Conservation (phyloP, 345 rosid species). For the Citrus medica region DNA sequence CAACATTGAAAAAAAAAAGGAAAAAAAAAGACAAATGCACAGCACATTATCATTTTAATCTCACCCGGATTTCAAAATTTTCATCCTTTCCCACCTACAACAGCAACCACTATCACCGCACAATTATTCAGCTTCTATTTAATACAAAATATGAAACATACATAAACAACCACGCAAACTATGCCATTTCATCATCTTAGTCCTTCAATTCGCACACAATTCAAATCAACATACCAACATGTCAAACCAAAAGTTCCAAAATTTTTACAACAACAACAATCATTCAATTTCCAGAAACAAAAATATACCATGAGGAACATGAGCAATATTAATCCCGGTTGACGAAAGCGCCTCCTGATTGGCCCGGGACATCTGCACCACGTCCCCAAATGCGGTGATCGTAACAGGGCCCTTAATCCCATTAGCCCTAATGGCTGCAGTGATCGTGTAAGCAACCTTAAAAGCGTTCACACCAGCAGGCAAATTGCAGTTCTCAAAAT, state of each 20-base stretch:
- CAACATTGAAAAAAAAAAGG: too few species aligned
- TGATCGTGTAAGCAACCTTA: conserved; percentile 50
- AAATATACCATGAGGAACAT: conserved; percentile 62
- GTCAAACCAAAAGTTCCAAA: neutral
- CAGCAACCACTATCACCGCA: neutral
- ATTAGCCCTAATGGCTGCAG: conserved; percentile 55
- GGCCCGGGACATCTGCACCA: conserved; percentile 55
- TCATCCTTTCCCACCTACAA: neutral
- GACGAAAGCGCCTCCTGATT: conserved; percentile 73
- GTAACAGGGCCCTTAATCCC: conserved; percentile 84
- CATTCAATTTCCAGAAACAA: neutral
- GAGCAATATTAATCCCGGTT: conserved; percentile 70
- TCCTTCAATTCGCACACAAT: too few species aligned
- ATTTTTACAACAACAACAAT: neutral
- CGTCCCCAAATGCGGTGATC: conserved; percentile 81
- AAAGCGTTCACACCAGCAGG: conserved; percentile 61
- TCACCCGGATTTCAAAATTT: neutral
- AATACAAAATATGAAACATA: neutral
- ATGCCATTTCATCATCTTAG: neutral
- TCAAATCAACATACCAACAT: neutral
- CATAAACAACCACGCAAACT: neutral
- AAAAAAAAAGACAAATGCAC: too few species aligned
- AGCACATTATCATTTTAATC: too few species aligned
- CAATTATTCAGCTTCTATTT: neutral
- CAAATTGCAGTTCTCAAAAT: conserved; percentile 78